Evolutionary conservation across 1,284 basidiomycete genomes (phyloP).

Genomic region (Malassezia cuniculi): DNA sequence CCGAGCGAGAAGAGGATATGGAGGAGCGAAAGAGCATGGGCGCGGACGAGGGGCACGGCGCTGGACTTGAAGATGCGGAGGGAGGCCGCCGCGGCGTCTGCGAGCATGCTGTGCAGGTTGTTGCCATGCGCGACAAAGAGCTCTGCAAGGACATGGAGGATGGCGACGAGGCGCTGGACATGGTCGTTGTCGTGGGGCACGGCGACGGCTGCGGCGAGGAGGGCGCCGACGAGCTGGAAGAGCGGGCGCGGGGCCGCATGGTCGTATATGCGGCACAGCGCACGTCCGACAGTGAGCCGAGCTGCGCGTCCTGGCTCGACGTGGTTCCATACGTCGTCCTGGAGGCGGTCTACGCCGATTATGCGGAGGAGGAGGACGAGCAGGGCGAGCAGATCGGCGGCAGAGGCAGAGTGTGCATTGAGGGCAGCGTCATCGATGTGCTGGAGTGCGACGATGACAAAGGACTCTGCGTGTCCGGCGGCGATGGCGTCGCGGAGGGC

Average conservation of each 20-base stretch:
- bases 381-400: conserved; percentile 59
- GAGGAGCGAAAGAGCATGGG: conserved; percentile 64
- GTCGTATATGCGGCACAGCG: conserved; percentile 1
- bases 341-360: conserved; percentile 15
- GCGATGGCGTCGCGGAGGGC: too few species aligned
- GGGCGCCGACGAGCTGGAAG: conserved; percentile 17
- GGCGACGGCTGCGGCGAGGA: conserved; percentile 1
- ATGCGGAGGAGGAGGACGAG: conserved; percentile 64
- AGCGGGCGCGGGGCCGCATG: conserved; percentile 21
- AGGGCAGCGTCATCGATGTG: too few species aligned
- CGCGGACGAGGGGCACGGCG: conserved; percentile 55
- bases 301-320: conserved; percentile 3
- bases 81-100: conserved; percentile 53
- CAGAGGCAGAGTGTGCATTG: conserved; percentile 70
- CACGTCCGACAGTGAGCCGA: conserved; percentile 6
- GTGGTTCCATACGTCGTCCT: neutral
- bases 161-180: conserved; percentile 53
- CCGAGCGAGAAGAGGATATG: conserved; percentile 60
- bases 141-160: conserved; percentile 67
- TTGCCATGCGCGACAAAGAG: conserved; percentile 68
- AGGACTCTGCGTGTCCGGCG: too few species aligned
- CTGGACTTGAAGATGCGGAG: conserved; percentile 21
- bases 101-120: conserved; percentile 63
- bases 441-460: too few species aligned
- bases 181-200: too few species aligned